Conservation (phyloP, 345 rosid genomes). For the Pugionium dolabratum region DNA sequence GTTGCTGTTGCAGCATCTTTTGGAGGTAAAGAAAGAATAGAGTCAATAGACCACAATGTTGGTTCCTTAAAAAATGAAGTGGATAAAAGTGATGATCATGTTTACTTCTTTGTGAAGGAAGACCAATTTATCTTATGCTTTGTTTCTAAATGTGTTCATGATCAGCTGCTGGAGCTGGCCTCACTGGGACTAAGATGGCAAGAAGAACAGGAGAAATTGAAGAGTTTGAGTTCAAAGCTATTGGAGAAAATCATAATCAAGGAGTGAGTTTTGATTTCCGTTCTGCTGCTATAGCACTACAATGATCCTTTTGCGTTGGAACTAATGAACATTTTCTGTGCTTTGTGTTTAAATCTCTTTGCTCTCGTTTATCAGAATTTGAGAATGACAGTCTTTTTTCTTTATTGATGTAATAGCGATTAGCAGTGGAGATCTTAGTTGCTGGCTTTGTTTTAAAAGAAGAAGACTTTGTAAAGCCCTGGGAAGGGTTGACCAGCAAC, state of each 20-base stretch:
- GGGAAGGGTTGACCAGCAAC: slow-evolving; percentile 86
- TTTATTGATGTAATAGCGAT: slow-evolving; percentile 52
- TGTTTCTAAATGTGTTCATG: slow-evolving; percentile 13
- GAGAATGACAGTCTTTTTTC: neutral
- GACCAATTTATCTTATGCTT: neutral
- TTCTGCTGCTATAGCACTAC: slow-evolving; percentile 2
- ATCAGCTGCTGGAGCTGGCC: slow-evolving; percentile 99
- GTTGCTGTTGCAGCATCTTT: slow-evolving; percentile 99
- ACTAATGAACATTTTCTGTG: neutral
- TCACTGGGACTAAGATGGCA: slow-evolving; percentile 91
- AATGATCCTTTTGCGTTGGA: slow-evolving; percentile 7
- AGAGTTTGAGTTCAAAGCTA: slow-evolving; percentile 85
- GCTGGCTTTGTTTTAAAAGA: slow-evolving; percentile 76
- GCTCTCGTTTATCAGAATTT: neutral
- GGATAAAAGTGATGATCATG: neutral
- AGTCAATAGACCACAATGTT: neutral
- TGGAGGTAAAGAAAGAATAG: slow-evolving; percentile 64
- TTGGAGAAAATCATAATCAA: slow-evolving; percentile 84
- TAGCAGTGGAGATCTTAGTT: slow-evolving; percentile 86
- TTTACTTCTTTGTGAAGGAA: neutral
- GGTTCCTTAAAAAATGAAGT: neutral
- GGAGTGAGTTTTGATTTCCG: slow-evolving; percentile 34
- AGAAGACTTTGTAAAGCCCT: slow-evolving; percentile 80
- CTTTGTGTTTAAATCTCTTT: slow-evolving; percentile 10
- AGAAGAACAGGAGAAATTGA: slow-evolving; percentile 79